These are phyloP conservation scores for Ogataea corticis DNA, from an alignment of 805 yeast genomes.

Conservation along the genomic window DNA sequence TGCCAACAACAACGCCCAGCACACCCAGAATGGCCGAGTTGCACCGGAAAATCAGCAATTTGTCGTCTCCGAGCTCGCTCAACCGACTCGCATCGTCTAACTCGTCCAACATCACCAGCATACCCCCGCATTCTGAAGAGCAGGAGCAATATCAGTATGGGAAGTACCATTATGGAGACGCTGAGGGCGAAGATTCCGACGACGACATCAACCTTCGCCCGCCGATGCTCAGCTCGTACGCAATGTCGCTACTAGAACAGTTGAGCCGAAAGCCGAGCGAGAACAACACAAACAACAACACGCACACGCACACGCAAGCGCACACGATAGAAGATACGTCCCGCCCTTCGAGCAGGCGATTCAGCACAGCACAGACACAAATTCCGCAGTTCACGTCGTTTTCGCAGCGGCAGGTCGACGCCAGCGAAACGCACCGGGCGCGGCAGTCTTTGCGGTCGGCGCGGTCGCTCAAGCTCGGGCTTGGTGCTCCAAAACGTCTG, in stretches of 20 bases:
- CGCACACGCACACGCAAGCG: not conserved
- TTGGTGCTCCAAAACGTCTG: constrained; percentile 56
- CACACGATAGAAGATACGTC: not conserved
- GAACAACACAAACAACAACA: not conserved
- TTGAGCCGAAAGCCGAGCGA: constrained; percentile 19
- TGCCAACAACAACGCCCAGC: not conserved
- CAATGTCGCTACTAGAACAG: constrained; percentile 48
- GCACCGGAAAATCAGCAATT: constrained; percentile 23
- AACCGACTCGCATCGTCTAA: constrained; percentile 18
- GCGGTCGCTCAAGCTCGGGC: constrained; percentile 33
- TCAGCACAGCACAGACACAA: constrained; percentile 16
- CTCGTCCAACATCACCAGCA: constrained; percentile 19
- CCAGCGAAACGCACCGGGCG: constrained; percentile 13
- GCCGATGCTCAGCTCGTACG: constrained; percentile 54
- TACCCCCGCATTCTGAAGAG: constrained; percentile 19
- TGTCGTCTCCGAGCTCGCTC: constrained; percentile 22
- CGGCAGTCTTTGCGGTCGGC: constrained; percentile 15
- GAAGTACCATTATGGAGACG: constrained; percentile 8
- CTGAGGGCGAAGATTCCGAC: constrained; percentile 26
- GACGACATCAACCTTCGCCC: constrained; percentile 50
- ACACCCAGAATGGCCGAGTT: constrained; percentile 24
- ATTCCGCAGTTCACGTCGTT: constrained; percentile 8
- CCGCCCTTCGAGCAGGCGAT: constrained; percentile 22
- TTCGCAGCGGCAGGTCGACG: constrained; percentile 6
- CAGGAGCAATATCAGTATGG: constrained; percentile 6